phyloP scores from a whole-genome alignment of 129 eudicot genomes.

The Arctium minus region DNA sequence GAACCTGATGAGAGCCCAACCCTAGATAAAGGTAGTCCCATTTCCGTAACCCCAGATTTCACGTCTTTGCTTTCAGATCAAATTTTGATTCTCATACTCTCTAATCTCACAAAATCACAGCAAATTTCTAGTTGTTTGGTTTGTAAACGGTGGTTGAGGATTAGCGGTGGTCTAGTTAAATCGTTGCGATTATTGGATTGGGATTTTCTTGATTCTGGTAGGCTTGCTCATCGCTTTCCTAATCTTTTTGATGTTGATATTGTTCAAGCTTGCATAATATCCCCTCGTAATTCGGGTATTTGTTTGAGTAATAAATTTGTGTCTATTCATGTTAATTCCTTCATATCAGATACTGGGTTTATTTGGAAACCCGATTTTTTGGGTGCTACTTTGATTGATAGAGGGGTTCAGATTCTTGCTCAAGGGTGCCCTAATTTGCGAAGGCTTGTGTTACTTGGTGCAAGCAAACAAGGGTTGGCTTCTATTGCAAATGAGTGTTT shows the following conservation, averaged over 20 bases:
- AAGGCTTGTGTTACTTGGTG: conserved; percentile 51
- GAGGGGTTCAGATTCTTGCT: conserved; percentile 58
- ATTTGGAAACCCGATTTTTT: conserved; percentile 47
- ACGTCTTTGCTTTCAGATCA: conserved; percentile 56
- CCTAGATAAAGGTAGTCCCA: conserved; percentile 5
- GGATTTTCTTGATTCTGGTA: conserved; percentile 86
- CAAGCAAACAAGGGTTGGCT: conserved; percentile 52
- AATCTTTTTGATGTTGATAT: conserved; percentile 59
- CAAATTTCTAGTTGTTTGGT: conserved; percentile 50
- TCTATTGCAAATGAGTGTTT: conserved; percentile 58
- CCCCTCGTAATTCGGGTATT: conserved; percentile 60
- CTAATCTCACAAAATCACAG: conserved; percentile 50
- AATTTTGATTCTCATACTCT: conserved; percentile 37
- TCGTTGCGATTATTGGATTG: conserved; percentile 67
- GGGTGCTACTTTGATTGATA: conserved; percentile 44
- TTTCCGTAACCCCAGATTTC: conserved; percentile 33
- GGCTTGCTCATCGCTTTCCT: conserved; percentile 67
- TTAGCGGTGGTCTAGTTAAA: conserved; percentile 53
- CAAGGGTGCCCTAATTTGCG: conserved; percentile 69
- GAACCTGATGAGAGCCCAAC: conserved; percentile 30
- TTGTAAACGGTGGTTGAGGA: conserved; percentile 61
- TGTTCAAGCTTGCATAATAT: conserved; percentile 52
- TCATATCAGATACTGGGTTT: conserved; percentile 28
- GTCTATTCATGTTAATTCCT: conserved; percentile 45
- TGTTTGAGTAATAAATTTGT: conserved; percentile 52